Evolutionary conservation across 2,329 filamentous ascomycete genomes (phyloP).

Genomic region (Xylogone sp.): DNA sequence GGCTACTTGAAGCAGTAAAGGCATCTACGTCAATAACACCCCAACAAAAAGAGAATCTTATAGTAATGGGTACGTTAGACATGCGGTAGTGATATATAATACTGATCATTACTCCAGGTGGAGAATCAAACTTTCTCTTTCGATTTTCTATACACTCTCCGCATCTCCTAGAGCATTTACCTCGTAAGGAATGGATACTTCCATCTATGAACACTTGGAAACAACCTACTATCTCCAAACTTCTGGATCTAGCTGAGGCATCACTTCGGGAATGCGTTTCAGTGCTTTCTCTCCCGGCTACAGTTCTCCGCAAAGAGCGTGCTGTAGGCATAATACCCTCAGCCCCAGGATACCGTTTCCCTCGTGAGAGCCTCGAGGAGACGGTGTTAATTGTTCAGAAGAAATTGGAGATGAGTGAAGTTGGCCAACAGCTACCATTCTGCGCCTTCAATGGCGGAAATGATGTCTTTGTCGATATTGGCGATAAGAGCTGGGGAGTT

Average conservation of each 20-base stretch:
- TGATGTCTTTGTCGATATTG: constrained; percentile 97
- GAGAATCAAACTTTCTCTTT: constrained; percentile 95
- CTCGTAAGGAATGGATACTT: constrained; percentile 66
- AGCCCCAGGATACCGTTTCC: constrained; percentile 61
- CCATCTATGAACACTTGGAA: constrained; percentile 76
- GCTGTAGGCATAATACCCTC: constrained; percentile 75
- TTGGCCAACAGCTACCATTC: constrained; percentile 71
- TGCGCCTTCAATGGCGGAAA: constrained; percentile 98
- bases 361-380: constrained; percentile 88
- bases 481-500: constrained; percentile 96
- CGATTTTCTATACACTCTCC: constrained; percentile 64
- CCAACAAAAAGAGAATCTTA: constrained; percentile 69
- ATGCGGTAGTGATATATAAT: too few species aligned
- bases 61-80: constrained; percentile 66
- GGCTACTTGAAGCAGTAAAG: constrained; percentile 77
- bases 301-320: constrained; percentile 81
- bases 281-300: constrained; percentile 74
- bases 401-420: constrained; percentile 76
- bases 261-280: constrained; percentile 78
- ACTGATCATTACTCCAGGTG: constrained; percentile 47
- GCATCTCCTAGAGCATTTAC: constrained; percentile 65
- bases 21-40: constrained; percentile 54
- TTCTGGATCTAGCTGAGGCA: constrained; percentile 87
- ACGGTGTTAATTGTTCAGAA: constrained; percentile 93
- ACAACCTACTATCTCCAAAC: constrained; percentile 68